Evolutionary conservation across 2,329 filamentous ascomycete species (phyloP), one percentile per base, ranked within the genome.

Genomic region (Ceratocystis cacaofunesta): DNA sequence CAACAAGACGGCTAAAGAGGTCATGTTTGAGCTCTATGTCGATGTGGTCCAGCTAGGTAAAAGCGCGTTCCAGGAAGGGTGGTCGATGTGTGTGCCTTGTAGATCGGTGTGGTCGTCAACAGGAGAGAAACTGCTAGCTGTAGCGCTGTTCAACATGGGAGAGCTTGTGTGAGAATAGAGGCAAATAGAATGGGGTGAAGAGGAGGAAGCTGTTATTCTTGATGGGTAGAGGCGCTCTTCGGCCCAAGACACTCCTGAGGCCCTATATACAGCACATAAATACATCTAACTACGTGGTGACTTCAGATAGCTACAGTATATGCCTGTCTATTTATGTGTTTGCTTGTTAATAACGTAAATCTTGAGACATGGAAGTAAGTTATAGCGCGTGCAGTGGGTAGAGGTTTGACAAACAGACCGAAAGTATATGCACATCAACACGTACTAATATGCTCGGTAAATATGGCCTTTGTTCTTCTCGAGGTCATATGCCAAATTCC

Each of bases 61-160:
- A 62, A 66, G 48, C 44, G 65, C 1, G 30, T 61, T 43, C 41
- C 62, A 8, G 57, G 60, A 22, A 52, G 67, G 28, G 17, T 69
- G 62, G 64, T 72, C 5, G 69, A 48, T 57, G 32, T 32, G 58
- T 41, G 36, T 77, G 22, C 75, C 75, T n/a, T 77, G 75, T 63
- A 70, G 68, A 63, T 76, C 75, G 5, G 70, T 76, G 10, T 75
- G 75, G 75, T 72, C 72, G 7, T 63, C 69, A 12, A 55, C 64
- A 15, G 73, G 73, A 32, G 70, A 74, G 64, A 73, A 72, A 36
- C 66, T 77, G 22, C 69, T 69, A 25, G 69, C 72, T 32, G 70
- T 77, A 55, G 73, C 71, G n/a, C 66, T 76, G 17, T 75, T 73
- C 65, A 71, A 71, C 15, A 67, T 57, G 44, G 65, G 65, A 30